Percentiles rank a stretch among this genome's conserved stretches.
These are phyloP conservation scores for Naganishia kalamii DNA, from an alignment of 768 basidiomycete genomes.

Conservation along the genomic window DNA sequence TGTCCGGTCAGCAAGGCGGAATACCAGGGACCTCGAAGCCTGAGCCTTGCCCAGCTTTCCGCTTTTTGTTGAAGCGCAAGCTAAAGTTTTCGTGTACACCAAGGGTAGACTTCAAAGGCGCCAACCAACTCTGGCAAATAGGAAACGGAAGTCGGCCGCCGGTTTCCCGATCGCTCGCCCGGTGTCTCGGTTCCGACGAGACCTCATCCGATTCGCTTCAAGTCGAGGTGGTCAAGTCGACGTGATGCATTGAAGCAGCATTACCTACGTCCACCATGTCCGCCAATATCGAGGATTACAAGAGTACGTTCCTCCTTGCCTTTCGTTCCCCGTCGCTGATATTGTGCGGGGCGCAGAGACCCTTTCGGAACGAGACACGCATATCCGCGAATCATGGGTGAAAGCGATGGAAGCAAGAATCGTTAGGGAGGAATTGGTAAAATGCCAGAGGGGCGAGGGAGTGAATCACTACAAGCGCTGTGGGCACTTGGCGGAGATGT, in stretches of 20 bases:
- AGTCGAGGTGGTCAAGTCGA: background rate
- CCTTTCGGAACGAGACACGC: slow-evolving; percentile 55
- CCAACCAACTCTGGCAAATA: background rate
- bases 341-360: slow-evolving; percentile 8
- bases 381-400: slow-evolving; percentile 87
- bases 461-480: slow-evolving; percentile 88
- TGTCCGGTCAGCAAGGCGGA: background rate
- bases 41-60: background rate
- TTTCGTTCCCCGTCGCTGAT: background rate
- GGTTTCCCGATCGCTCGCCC: background rate
- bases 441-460: slow-evolving; percentile 83
- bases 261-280: slow-evolving; percentile 17
- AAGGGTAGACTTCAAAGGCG: slow-evolving; percentile 2
- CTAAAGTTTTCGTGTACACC: background rate
- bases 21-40: background rate
- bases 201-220: slow-evolving; percentile 5
- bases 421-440: slow-evolving; percentile 77
- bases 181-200: slow-evolving; percentile 7
- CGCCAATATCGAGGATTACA: slow-evolving; percentile 23
- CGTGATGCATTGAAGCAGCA: background rate
- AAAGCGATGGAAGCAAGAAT: slow-evolving; percentile 86
- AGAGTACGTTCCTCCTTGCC: slow-evolving; percentile 10
- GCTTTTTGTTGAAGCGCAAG: background rate
- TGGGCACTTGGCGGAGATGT: slow-evolving; percentile 75
- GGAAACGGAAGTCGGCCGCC: background rate